These are phyloP conservation scores for Colletotrichum lupini DNA, from an alignment of 2,329 filamentous ascomycete genomes.

Conservation along the genomic window DNA sequence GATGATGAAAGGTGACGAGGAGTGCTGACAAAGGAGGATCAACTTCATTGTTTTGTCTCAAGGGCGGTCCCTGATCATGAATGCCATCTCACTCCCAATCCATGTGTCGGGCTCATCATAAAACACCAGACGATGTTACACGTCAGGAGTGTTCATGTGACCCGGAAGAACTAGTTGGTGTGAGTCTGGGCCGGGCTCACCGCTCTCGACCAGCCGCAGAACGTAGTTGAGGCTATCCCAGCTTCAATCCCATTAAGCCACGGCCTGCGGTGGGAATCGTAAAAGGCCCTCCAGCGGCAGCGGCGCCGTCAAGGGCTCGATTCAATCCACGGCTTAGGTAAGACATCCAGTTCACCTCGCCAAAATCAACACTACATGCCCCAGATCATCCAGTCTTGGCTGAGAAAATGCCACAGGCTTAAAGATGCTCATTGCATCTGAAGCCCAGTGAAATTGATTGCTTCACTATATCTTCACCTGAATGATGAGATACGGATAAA, in stretches of 20 bases:
- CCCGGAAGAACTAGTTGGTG: constrained; percentile 4
- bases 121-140: constrained; percentile 25
- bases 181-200: constrained; percentile 4
- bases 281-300: constrained; percentile 22
- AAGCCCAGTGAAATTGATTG: neutral
- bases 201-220: constrained; percentile 4
- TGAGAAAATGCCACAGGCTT: neutral
- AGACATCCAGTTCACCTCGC: neutral
- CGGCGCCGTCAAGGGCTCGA: constrained; percentile 3
- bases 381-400: neutral
- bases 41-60: neutral
- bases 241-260: neutral
- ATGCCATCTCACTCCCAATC: neutral
- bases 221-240: constrained; percentile 29
- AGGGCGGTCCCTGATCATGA: constrained; percentile 1
- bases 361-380: neutral
- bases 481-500: neutral
- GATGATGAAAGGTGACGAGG: neutral
- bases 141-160: constrained; percentile 22
- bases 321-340: constrained; percentile 11
- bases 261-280: constrained; percentile 14
- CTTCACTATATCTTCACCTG: neutral
- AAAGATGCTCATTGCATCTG: neutral
- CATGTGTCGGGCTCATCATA: neutral
- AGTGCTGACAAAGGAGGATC: neutral